A percentile compares a stretch with the other conserved stretches of the same genome.
These are phyloP conservation scores for Dissophora ornata DNA, from an alignment of 192 early-diverging fungal genomes.

Conservation along the genomic window DNA sequence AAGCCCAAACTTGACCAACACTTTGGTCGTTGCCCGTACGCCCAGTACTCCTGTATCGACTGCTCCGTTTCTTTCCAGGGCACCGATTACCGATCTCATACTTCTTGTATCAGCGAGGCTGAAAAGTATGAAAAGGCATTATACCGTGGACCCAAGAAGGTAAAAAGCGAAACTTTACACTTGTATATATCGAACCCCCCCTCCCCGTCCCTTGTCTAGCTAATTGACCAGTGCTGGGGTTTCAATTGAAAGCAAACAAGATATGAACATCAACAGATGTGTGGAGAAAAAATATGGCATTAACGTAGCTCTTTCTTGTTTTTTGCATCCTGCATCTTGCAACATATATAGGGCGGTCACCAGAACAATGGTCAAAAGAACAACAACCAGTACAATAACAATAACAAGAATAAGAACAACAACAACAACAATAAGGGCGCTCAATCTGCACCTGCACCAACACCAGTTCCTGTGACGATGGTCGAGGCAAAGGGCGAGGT, in stretches of 20 bases:
- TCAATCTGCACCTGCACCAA: slow-evolving; percentile 4
- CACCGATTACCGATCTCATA: slow-evolving; percentile 82
- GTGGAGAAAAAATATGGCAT: not conserved
- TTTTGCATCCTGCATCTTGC: not conserved
- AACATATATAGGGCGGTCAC: slow-evolving; percentile 34
- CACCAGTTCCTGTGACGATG: not conserved
- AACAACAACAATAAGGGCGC: slow-evolving; percentile 5
- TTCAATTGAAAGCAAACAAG: no score
- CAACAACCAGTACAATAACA: slow-evolving; percentile 33
- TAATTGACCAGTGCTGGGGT: no score
- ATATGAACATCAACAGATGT: no score
- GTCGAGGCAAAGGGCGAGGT: slow-evolving; percentile 15
- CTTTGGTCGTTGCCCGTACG: slow-evolving; percentile 79
- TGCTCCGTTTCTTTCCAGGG: slow-evolving; percentile 88
- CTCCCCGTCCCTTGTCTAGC: not conserved
- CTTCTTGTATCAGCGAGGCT: slow-evolving; percentile 90
- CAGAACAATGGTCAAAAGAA: slow-evolving; percentile 55
- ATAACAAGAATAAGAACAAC: slow-evolving; percentile 42
- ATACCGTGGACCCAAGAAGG: slow-evolving; percentile 82
- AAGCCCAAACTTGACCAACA: slow-evolving; percentile 94
- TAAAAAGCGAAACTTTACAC: slow-evolving; percentile 12
- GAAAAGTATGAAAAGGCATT: slow-evolving; percentile 94
- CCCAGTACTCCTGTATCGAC: slow-evolving; percentile 93
- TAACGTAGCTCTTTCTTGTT: not conserved
- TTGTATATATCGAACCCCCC: not conserved